phyloP scores from a whole-genome alignment of 176 grass and related monocot genomes.

The Dendrocalamus sinicus region DNA sequence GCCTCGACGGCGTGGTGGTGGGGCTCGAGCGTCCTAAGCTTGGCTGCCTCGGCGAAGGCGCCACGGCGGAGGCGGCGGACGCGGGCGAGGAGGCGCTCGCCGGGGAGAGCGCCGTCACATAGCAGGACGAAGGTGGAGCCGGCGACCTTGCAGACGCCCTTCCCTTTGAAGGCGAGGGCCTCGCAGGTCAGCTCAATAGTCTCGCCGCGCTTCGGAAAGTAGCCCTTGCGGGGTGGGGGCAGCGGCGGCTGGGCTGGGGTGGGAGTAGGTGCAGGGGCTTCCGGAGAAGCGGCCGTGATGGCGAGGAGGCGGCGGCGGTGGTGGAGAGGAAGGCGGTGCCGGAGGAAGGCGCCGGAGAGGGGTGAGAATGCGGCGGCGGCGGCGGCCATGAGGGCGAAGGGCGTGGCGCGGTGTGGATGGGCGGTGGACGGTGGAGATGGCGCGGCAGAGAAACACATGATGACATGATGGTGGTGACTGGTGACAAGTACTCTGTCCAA shows the following conservation, averaged over 20 bases:
- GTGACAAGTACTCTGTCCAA: background rate
- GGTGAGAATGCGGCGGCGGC: slow-evolving; percentile 36
- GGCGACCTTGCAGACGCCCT: slow-evolving; percentile 79
- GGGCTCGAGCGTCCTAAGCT: slow-evolving; percentile 74
- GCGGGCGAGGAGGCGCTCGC: slow-evolving; percentile 83
- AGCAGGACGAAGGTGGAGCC: slow-evolving; percentile 80
- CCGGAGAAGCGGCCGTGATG: slow-evolving; percentile 41
- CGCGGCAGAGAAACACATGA: background rate
- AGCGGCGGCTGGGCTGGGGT: slow-evolving; percentile 29
- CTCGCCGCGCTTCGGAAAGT: slow-evolving; percentile 86
- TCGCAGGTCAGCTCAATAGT: slow-evolving; percentile 87
- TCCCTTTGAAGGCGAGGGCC: slow-evolving; percentile 81
- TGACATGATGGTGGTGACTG: background rate
- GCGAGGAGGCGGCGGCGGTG: slow-evolving; percentile 43
- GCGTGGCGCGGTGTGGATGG: slow-evolving; percentile 32
- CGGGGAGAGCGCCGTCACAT: slow-evolving; percentile 87
- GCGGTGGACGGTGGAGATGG: slow-evolving; percentile 56
- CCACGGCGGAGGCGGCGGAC: slow-evolving; percentile 58
- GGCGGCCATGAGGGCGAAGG: slow-evolving; percentile 17
- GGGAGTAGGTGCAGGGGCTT: slow-evolving; percentile 41
- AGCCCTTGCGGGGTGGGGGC: slow-evolving; percentile 34
- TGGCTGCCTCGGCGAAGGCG: slow-evolving; percentile 69
- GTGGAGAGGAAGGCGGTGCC: slow-evolving; percentile 38
- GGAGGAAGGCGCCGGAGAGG: slow-evolving; percentile 40
- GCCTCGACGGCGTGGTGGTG: slow-evolving; percentile 72